Evolutionary conservation across 108 stramenopile species (phyloP).

Genomic region (Fragilariopsis cylindrus): DNA sequence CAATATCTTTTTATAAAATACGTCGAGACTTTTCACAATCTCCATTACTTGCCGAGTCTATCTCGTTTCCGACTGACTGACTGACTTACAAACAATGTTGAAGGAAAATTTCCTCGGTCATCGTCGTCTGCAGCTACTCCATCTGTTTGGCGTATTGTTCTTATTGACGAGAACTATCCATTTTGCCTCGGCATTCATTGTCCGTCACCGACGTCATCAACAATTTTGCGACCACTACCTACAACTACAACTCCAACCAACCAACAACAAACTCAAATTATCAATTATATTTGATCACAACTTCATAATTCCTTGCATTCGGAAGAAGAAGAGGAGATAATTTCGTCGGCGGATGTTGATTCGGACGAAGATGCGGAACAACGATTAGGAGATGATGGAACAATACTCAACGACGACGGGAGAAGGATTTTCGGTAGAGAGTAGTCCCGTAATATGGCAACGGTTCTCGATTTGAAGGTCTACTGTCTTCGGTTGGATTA

Average conservation of each 20-base stretch:
- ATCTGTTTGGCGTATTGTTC: too few relatives aligned
- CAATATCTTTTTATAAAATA: too few relatives aligned
- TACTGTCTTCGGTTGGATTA: slow-evolving; percentile 34
- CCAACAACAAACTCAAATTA: too few relatives aligned
- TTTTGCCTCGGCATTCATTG: slow-evolving; percentile 6
- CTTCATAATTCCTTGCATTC: background rate
- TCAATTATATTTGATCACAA: too few relatives aligned
- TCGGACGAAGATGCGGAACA: slow-evolving; percentile 45
- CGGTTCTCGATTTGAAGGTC: slow-evolving; percentile 24
- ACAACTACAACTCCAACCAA: too few relatives aligned
- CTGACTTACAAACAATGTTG: too few relatives aligned
- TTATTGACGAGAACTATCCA: background rate
- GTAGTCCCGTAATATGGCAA: background rate
- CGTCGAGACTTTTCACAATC: too few relatives aligned
- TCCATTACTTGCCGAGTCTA: too few relatives aligned
- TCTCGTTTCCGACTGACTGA: too few relatives aligned
- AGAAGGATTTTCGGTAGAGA: background rate
- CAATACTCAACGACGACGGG: background rate
- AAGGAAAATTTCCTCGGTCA: too few relatives aligned
- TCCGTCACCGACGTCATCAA: background rate
- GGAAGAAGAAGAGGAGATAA: slow-evolving; percentile 1
- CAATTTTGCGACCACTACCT: too few relatives aligned
- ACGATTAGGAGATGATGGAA: slow-evolving; percentile 15
- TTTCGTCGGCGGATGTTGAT: slow-evolving; percentile 38
- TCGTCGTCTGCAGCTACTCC: too few relatives aligned